phyloP scores from a whole-genome alignment of 495 filamentous ascomycete species.

The Halenospora varia region DNA sequence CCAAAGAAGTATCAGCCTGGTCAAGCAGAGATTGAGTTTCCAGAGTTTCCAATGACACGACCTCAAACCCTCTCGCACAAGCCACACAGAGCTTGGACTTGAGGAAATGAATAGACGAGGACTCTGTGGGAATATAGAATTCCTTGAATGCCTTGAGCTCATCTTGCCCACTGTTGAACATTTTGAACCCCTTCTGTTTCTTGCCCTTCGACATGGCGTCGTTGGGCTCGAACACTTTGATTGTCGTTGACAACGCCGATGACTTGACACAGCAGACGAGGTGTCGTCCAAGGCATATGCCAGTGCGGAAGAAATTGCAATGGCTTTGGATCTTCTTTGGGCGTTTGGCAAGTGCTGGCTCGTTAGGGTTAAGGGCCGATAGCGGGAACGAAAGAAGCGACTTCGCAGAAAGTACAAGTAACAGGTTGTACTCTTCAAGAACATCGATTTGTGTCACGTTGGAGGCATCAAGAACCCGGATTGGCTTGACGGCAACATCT shows the following conservation, averaged over 20 bases:
- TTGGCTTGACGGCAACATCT: constrained; percentile 67
- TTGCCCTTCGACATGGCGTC: constrained; percentile 83
- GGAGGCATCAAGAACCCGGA: constrained; percentile 77
- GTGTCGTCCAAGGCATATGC: constrained; percentile 90
- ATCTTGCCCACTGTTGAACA: constrained; percentile 92
- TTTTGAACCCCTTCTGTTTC: constrained; percentile 90
- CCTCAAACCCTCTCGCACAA: constrained; percentile 92
- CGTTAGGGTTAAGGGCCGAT: constrained; percentile 74
- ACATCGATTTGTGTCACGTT: constrained; percentile 95
- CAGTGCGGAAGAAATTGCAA: constrained; percentile 97
- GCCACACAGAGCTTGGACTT: constrained; percentile 95
- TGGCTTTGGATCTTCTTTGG: constrained; percentile 97
- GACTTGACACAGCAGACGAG: constrained; percentile 94
- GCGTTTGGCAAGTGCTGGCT: constrained; percentile 72
- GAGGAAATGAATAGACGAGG: constrained; percentile 93
- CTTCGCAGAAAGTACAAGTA: constrained; percentile 91
- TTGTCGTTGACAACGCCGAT: constrained; percentile 81
- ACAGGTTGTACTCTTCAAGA: constrained; percentile 86
- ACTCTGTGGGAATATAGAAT: constrained; percentile 97
- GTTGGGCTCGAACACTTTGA: constrained; percentile 97
- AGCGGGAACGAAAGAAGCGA: constrained; percentile 83
- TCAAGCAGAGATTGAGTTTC: constrained; percentile 96
- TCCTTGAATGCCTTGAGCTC: constrained; percentile 97
- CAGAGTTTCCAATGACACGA: constrained; percentile 93
- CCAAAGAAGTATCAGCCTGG: constrained; percentile 95